Conservation (phyloP, 306 rosid genomes). For the Hippophae rhamnoides region DNA sequence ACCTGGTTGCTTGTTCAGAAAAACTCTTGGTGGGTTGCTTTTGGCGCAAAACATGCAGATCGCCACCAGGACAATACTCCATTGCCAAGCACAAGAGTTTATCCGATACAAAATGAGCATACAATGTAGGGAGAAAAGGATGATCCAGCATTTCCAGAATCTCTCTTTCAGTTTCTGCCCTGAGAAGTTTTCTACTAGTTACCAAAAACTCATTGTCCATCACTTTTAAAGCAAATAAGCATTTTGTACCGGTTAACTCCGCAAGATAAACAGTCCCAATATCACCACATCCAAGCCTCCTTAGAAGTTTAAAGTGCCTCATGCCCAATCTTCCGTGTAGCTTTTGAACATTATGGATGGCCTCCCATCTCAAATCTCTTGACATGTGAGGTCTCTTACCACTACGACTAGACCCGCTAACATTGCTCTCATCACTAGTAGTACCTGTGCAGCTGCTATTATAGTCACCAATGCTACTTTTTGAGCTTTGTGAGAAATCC, state of each 20-base stretch:
- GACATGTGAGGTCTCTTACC: slow-evolving; percentile 98
- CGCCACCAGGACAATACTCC: slow-evolving; percentile 95
- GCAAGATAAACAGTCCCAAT: slow-evolving; percentile 97
- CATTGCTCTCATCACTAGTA: slow-evolving; percentile 82
- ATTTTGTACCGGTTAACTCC: slow-evolving; percentile 63
- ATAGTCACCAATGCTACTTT: slow-evolving; percentile 88
- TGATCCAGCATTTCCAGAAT: slow-evolving; percentile 89
- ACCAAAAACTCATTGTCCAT: slow-evolving; percentile 88
- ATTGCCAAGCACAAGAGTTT: slow-evolving; percentile 85
- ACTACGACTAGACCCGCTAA: slow-evolving; percentile 65
- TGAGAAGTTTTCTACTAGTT: slow-evolving; percentile 60
- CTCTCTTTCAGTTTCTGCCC: slow-evolving; percentile 96
- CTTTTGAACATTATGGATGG: slow-evolving; percentile 54
- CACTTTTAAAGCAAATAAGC: slow-evolving; percentile 81
- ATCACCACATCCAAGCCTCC: slow-evolving; percentile 94
- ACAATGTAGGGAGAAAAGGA: slow-evolving; percentile 91
- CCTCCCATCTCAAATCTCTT: slow-evolving; percentile 92
- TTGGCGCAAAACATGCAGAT: slow-evolving; percentile 88
- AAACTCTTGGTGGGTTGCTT: slow-evolving; percentile 72
- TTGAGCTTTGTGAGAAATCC: slow-evolving; percentile 88
- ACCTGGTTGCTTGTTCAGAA: slow-evolving; percentile 89
- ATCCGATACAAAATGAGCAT: slow-evolving; percentile 62
- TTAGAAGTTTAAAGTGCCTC: slow-evolving; percentile 64
- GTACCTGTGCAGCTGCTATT: slow-evolving; percentile 85
- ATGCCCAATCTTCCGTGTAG: slow-evolving; percentile 63